Percentiles rank a stretch among this genome's conserved stretches.
Conservation (phyloP, 2,329 filamentous ascomycete genomes). For the Phyllosticta citriasiana region DNA sequence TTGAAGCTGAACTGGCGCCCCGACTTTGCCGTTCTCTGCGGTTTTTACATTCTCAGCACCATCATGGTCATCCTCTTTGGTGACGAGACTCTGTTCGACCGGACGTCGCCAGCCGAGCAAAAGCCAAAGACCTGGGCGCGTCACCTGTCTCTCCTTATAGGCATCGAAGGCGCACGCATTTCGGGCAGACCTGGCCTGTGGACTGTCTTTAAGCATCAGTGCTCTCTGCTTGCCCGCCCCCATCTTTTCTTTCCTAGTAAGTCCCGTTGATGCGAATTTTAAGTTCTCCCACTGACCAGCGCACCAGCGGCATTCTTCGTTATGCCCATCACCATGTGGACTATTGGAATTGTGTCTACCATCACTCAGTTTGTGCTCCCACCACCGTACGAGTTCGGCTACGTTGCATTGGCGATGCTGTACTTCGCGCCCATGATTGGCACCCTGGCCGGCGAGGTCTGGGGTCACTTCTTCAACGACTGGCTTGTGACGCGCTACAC, state of each 20-base stretch:
- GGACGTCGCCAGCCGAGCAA: conserved; percentile 10
- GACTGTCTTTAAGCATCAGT: conserved; percentile 3
- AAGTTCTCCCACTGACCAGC: neutral
- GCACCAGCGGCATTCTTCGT: conserved; percentile 12
- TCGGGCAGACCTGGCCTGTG: conserved; percentile 3
- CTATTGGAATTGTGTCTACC: conserved; percentile 19
- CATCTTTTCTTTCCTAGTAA: conserved; percentile 16
- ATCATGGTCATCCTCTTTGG: conserved; percentile 20
- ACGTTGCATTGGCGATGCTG: conserved; percentile 19
- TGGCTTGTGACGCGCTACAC: conserved; percentile 24
- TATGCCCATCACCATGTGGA: conserved; percentile 19
- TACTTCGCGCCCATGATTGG: conserved; percentile 28
- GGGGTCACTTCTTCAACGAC: conserved; percentile 30
- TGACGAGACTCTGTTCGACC: conserved; percentile 28
- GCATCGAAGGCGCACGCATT: conserved; percentile 3
- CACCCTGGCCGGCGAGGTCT: conserved; percentile 22
- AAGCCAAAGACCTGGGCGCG: neutral
- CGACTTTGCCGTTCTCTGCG: conserved; percentile 20
- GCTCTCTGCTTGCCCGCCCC: conserved; percentile 12
- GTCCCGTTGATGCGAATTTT: neutral
- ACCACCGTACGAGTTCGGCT: conserved; percentile 11
- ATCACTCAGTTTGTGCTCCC: conserved; percentile 17
- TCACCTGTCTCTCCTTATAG: conserved; percentile 5
- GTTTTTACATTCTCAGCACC: conserved; percentile 27
- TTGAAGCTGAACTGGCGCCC: conserved; percentile 9